These are phyloP conservation scores for Elsinoe batatas DNA, from an alignment of 2,329 filamentous ascomycete genomes.

Conservation along the genomic window DNA sequence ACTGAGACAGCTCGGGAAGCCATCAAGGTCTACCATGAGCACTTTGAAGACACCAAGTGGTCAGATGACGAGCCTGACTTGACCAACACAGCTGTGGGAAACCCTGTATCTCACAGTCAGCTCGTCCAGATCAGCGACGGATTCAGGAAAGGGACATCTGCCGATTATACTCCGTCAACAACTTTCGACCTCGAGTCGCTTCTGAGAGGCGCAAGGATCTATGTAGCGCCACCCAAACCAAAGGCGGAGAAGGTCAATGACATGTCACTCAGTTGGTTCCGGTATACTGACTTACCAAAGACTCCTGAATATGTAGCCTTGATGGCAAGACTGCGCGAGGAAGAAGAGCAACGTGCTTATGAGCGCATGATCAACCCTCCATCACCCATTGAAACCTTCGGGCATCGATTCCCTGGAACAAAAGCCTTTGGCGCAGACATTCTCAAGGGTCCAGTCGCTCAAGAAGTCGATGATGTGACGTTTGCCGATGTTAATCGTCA, in stretches of 20 bases:
- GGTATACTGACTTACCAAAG: constrained; percentile 33
- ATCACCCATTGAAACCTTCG: constrained; percentile 47
- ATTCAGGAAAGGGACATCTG: not conserved
- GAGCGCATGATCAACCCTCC: constrained; percentile 64
- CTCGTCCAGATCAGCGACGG: constrained; percentile 49
- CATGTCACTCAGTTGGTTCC: not conserved
- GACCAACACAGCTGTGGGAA: constrained; percentile 44
- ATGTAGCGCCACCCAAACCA: constrained; percentile 67
- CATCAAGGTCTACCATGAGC: constrained; percentile 31
- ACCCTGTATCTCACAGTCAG: constrained; percentile 62
- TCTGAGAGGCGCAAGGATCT: constrained; percentile 61
- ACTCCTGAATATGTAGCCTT: constrained; percentile 74
- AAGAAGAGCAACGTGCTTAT: constrained; percentile 76
- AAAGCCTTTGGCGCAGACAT: constrained; percentile 48
- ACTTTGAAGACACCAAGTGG: constrained; percentile 6
- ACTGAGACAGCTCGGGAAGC: constrained; percentile 58
- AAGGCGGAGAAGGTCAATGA: constrained; percentile 63
- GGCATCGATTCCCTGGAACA: constrained; percentile 48
- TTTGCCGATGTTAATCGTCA: constrained; percentile 71
- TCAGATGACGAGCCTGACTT: constrained; percentile 40
- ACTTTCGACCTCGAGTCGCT: constrained; percentile 53
- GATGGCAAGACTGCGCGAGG: constrained; percentile 73
- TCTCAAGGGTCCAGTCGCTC: constrained; percentile 34
- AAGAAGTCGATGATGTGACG: constrained; percentile 52
- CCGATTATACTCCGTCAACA: constrained; percentile 10